These are phyloP conservation scores for Pseudoneurospora amorphoporcata DNA, from an alignment of 495 filamentous ascomycete genomes.

Conservation along the genomic window DNA sequence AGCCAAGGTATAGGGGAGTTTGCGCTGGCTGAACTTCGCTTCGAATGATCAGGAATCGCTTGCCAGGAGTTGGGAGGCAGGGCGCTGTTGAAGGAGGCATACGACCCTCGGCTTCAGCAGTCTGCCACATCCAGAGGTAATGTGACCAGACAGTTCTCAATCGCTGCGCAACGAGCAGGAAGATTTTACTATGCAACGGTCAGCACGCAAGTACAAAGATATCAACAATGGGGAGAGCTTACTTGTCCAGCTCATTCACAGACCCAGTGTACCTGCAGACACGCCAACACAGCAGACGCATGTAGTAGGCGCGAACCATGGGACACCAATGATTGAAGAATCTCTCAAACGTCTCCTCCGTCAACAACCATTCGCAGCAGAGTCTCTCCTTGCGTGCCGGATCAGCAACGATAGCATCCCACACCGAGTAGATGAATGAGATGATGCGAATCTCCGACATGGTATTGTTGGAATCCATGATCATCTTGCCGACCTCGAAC, in stretches of 20 bases:
- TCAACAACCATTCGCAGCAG: conserved; percentile 73
- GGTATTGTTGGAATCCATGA: conserved; percentile 82
- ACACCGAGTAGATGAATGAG: conserved; percentile 73
- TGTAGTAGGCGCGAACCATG: conserved; percentile 94
- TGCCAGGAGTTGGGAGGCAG: conserved; percentile 80
- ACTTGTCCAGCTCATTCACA: conserved; percentile 58
- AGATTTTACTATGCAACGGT: conserved; percentile 45
- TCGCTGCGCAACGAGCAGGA: conserved; percentile 56
- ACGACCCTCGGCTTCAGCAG: conserved; percentile 43
- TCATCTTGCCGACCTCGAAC: conserved; percentile 72
- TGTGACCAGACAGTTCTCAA: conserved; percentile 68
- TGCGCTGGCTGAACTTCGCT: conserved; percentile 60
- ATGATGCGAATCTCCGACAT: conserved; percentile 87
- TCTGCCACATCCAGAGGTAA: conserved; percentile 63
- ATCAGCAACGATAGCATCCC: conserved; percentile 62
- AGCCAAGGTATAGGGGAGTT: conserved; percentile 31
- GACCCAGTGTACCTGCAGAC: conserved; percentile 68
- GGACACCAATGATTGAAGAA: conserved; percentile 97
- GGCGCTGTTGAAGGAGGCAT: conserved; percentile 67
- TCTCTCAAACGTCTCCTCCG: conserved; percentile 64
- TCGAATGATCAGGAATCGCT: conserved; percentile 83
- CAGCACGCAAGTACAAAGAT: background rate
- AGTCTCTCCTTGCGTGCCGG: conserved; percentile 59
- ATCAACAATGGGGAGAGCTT: conserved; percentile 25
- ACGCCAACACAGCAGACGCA: conserved; percentile 90